These are phyloP conservation scores for Telopea speciosissima DNA, from an alignment of 177 flowering plant species.

Conservation along the genomic window DNA sequence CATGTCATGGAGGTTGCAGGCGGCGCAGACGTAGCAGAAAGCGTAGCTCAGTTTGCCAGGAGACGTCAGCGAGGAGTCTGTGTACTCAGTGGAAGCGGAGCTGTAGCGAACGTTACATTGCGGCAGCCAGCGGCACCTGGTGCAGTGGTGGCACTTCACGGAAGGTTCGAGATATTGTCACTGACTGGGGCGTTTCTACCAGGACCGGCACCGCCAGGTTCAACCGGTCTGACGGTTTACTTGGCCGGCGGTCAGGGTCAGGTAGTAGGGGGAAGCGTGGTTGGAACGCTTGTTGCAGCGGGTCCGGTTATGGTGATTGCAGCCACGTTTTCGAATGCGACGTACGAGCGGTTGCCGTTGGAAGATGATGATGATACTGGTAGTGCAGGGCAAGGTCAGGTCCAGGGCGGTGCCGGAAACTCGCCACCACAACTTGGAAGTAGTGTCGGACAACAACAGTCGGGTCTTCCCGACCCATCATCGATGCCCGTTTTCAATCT, in stretches of 20 bases:
- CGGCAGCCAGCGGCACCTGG: conserved; percentile 68
- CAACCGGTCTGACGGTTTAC: conserved; percentile 71
- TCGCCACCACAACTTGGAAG: conserved; percentile 35
- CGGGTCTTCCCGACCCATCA: conserved; percentile 35
- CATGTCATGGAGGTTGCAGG: conserved; percentile 68
- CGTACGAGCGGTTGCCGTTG: conserved; percentile 62
- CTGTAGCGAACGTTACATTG: conserved; percentile 69
- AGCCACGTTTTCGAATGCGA: conserved; percentile 69
- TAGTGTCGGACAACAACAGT: conserved; percentile 18
- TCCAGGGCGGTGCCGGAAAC: conserved; percentile 15
- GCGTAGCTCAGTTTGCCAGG: conserved; percentile 60
- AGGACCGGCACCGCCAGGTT: conserved; percentile 70
- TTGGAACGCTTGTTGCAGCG: conserved; percentile 61
- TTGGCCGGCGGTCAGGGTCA: conserved; percentile 72
- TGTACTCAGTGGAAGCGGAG: conserved; percentile 64
- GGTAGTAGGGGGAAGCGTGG: conserved; percentile 80
- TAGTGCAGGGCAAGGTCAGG: conserved; percentile 16
- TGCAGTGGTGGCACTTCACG: conserved; percentile 56
- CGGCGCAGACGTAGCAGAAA: conserved; percentile 61
- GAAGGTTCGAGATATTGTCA: conserved; percentile 73
- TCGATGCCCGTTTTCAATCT: conserved; percentile 34
- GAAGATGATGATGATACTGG: conserved; percentile 55
- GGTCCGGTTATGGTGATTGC: conserved; percentile 77
- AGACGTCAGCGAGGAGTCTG: conserved; percentile 72
- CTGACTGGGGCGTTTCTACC: conserved; percentile 68